These are phyloP conservation scores for Ogataea populi-albae DNA, from an alignment of 805 yeast species.

Conservation along the genomic window DNA sequence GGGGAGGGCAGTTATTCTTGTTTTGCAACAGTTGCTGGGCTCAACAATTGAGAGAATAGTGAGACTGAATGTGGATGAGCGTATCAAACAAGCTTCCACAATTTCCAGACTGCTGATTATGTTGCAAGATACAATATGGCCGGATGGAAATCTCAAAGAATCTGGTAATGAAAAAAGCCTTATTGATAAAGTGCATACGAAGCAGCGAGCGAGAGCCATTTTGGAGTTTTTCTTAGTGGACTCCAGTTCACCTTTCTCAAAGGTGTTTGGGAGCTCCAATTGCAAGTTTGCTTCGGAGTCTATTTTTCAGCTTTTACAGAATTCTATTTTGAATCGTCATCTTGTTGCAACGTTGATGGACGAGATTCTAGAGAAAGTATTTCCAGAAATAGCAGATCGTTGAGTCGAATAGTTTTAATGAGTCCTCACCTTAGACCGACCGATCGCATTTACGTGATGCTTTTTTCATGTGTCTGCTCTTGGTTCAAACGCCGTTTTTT, in stretches of 20 bases:
- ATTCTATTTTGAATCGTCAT: constrained; percentile 65
- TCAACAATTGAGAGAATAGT: constrained; percentile 74
- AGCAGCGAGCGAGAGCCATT: constrained; percentile 54
- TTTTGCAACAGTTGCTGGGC: constrained; percentile 82
- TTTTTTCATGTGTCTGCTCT: too few relatives aligned
- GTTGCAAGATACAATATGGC: constrained; percentile 42
- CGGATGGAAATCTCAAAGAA: constrained; percentile 48
- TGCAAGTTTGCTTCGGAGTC: constrained; percentile 60
- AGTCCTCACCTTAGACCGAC: too few relatives aligned
- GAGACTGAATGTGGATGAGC: constrained; percentile 40
- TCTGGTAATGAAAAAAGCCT: constrained; percentile 43
- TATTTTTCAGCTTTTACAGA: constrained; percentile 68
- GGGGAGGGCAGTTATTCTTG: constrained; percentile 77
- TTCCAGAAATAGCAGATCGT: constrained; percentile 31
- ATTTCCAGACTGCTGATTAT: constrained; percentile 39
- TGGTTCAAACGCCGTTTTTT: too few relatives aligned
- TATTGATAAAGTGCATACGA: constrained; percentile 50
- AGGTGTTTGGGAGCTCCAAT: constrained; percentile 67
- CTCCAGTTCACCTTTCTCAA: constrained; percentile 62
- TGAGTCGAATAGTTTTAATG: constrained; percentile 1
- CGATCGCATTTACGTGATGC: constrained; percentile 2
- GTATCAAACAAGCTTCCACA: constrained; percentile 41
- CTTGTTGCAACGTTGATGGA: constrained; percentile 60
- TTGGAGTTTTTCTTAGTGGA: constrained; percentile 60
- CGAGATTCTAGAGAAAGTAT: constrained; percentile 46